These are phyloP conservation scores for Chalciporus sphaerocephalus DNA, from an alignment of 768 basidiomycete genomes.

Conservation along the genomic window DNA sequence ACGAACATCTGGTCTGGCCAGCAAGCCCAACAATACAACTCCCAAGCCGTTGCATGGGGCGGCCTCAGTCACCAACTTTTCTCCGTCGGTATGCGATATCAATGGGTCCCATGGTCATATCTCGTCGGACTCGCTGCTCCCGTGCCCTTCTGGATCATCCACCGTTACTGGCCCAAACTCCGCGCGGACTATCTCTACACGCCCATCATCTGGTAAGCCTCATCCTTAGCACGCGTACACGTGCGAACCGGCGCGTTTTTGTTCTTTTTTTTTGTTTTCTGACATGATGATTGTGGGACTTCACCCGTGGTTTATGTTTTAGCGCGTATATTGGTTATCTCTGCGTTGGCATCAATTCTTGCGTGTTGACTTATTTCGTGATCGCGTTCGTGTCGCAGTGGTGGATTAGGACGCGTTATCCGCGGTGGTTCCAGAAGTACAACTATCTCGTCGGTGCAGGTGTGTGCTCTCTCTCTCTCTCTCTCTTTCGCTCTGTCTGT, in stretches of 20 bases:
- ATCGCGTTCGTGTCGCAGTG: constrained; percentile 56
- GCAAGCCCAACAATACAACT: constrained; percentile 29
- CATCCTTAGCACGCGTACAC: too few relatives aligned
- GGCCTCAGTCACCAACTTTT: constrained; percentile 37
- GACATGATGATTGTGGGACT: too few relatives aligned
- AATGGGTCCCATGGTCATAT: constrained; percentile 42
- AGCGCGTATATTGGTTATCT: constrained; percentile 43
- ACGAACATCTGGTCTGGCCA: constrained; percentile 38
- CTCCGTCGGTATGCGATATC: constrained; percentile 25
- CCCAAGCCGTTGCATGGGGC: constrained; percentile 39
- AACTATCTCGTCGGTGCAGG: constrained; percentile 66
- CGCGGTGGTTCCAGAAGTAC: constrained; percentile 64
- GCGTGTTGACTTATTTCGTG: constrained; percentile 42
- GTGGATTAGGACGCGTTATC: constrained; percentile 53
- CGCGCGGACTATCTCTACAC: constrained; percentile 31
- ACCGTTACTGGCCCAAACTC: constrained; percentile 34
- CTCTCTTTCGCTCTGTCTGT: too few relatives aligned
- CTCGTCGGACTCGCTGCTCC: constrained; percentile 34
- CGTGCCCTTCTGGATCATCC: constrained; percentile 40
- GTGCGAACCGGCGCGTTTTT: too few relatives aligned
- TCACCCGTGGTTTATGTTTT: too few relatives aligned
- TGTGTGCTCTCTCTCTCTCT: too few relatives aligned
- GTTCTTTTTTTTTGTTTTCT: too few relatives aligned
- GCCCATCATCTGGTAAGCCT: constrained; percentile 27
- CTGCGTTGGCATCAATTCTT: constrained; percentile 54